Base-by-base conservation (phyloP, 2,329 filamentous ascomycete genomes). In the Fusarium nodosum region DNA sequence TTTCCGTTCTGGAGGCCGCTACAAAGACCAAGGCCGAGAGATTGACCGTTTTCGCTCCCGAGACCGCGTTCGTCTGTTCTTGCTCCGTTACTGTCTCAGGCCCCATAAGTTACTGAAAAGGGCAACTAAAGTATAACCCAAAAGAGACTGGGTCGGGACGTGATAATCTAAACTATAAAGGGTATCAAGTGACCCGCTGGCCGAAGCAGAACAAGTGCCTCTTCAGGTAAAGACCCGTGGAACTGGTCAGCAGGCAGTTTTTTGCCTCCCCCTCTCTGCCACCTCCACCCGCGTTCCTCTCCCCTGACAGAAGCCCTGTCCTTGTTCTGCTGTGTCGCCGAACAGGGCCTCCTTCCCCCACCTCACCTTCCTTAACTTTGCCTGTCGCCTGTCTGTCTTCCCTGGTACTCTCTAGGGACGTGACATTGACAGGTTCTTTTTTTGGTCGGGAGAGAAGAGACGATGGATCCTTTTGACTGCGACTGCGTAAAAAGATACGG, bases 241-340 rank as follows among this genome's bases (percentile, higher is more conserved):
- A 47, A 68, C 61, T 69, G 72, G 72, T 74, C 72, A 74, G 65
- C 72, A 74, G 72, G 72, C 67, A 68, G 60, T 64, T 56, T 69
- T 74, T 74, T 69, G 72, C 72, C 72, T 69, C 72, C 72, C 71
- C 72, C 72, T 73, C 71, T 73, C 66, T 69, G 59, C 59, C 70
- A 72, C 66, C 59, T 72, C 71, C 66, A 71, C 68, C 64, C 66
- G 71, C 65, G 72, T 71, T 66, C 66, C 60, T 73, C 60, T 52
- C 69, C 71, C 72, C 72, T 72, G 71, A 69, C 62, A 71, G 66
- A 56, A 47, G 60, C 65, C 72, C 60, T 63, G 72, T 71, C 72
- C 72, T 66, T 74, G 72, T 69, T 66, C 56, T 67, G 68, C 68
- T 74, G 69, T 60, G 67, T 64, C 56, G 55, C 68, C 64, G 67